Evolutionary conservation across 2,329 filamentous ascomycete species (phyloP), one percentile per base, ranked within the genome.

Genomic region (Alternaria metachromatica): DNA sequence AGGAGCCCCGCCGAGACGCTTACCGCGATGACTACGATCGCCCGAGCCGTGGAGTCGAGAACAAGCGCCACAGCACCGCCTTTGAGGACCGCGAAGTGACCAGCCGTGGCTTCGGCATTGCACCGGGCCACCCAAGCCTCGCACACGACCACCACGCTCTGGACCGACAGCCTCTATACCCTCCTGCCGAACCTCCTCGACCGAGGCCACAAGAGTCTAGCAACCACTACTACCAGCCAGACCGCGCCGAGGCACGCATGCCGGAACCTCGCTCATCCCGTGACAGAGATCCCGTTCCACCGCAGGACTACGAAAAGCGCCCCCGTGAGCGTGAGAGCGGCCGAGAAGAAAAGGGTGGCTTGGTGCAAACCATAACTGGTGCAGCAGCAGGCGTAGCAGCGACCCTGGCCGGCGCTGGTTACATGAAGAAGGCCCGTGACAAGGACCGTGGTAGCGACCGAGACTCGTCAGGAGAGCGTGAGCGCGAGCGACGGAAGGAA

Each of bases 71-170:
- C 71, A 66, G 46, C 64, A 66, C 72, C 4, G 28, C 70, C 25
- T 81, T 76, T 60, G 77, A 81, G 45, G 84, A 85, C 64, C 75
- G 74, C 30, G 81, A 83, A 33, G 80, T 85, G 4, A 79, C 81
- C 26, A 72, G 78, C 6, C 79, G 84, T 59, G 84, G 84, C 7
- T 86, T 85, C 61, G 84, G 84, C 56, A 84, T 85, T 64, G 73
- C 76, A 1, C 66, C 74, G 6, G 67, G 62, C 6, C 66, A 60
- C 23, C 59, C 68, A 10, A 51, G 28, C 37, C 64, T 71, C 6
- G 61, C 69, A 44, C 74, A 73, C 45, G 82, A 84, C n/a, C 63
- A 58, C 44, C 80, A 82, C 55, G 57, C 75, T n/a, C 73, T 82
- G 30, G 79, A 82, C 56, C 78, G 78, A 30, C 74, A 78, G 54